These are phyloP conservation scores for Pugionium cornutum DNA, from an alignment of 345 rosid genomes.

Conservation along the genomic window DNA sequence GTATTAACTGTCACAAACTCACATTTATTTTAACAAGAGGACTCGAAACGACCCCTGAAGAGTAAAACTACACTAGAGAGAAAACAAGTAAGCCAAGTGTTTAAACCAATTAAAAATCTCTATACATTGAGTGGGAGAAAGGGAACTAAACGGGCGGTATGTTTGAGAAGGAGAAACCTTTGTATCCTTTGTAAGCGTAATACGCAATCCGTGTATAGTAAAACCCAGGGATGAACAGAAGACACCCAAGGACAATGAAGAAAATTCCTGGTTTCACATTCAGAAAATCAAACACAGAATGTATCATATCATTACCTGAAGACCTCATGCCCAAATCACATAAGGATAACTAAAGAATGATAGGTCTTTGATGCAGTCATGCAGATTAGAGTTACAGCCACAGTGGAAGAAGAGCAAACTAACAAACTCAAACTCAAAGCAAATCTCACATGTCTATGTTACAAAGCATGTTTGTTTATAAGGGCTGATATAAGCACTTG, in stretches of 20 bases:
- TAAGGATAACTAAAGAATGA: not conserved
- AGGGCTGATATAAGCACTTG: not conserved
- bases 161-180: conserved; percentile 92
- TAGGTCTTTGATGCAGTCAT: conserved; percentile 4
- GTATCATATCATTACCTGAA: not conserved
- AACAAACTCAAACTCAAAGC: not conserved
- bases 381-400: not conserved
- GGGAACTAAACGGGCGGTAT: conserved; percentile 71
- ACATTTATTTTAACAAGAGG: conserved; percentile 25
- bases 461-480: not conserved
- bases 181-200: conserved; percentile 94
- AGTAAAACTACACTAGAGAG: conserved; percentile 31
- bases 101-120: conserved; percentile 22
- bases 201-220: conserved; percentile 91
- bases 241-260: conserved; percentile 78
- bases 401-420: not conserved
- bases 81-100: not conserved
- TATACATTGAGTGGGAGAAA: conserved; percentile 32
- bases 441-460: conserved; percentile 7
- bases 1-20: conserved; percentile 12
- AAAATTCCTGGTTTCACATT: conserved; percentile 62
- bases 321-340: conserved; percentile 10
- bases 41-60: conserved; percentile 18
- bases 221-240: conserved; percentile 89
- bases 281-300: not conserved